Conservation (phyloP, 2,329 filamentous ascomycete genomes). For the Colletotrichum orbiculare region DNA sequence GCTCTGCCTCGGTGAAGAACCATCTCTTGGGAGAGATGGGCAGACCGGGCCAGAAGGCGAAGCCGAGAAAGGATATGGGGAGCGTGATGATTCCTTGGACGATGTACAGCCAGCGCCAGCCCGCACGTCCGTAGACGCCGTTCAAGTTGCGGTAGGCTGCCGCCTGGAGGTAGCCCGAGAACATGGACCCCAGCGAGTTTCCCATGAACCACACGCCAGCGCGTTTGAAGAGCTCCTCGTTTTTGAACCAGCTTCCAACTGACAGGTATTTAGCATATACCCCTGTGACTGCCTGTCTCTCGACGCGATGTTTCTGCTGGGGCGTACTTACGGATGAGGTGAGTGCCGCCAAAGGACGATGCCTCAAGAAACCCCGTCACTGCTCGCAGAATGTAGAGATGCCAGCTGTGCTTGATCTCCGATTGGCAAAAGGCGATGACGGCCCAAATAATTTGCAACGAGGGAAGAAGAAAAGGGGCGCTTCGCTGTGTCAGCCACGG, state of each 20-base stretch:
- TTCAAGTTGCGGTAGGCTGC: slow-evolving; percentile 64
- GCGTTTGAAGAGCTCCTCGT: slow-evolving; percentile 59
- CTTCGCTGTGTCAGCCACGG: slow-evolving; percentile 28
- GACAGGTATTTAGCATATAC: slow-evolving; percentile 40
- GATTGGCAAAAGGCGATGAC: slow-evolving; percentile 43
- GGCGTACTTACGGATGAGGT: slow-evolving; percentile 40
- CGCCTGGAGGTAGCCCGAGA: slow-evolving; percentile 66
- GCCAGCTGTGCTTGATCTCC: slow-evolving; percentile 40
- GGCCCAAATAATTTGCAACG: slow-evolving; percentile 40
- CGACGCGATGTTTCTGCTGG: no score
- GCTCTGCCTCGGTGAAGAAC: slow-evolving; percentile 44
- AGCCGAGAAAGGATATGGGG: slow-evolving; percentile 38
- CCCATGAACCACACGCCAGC: slow-evolving; percentile 60
- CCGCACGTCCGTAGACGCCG: slow-evolving; percentile 54
- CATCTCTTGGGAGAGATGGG: slow-evolving; percentile 44
- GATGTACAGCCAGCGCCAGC: slow-evolving; percentile 54
- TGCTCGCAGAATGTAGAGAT: slow-evolving; percentile 41
- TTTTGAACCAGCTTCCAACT: slow-evolving; percentile 57
- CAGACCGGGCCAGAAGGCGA: slow-evolving; percentile 49
- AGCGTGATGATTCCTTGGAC: slow-evolving; percentile 48
- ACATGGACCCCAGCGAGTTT: slow-evolving; percentile 64
- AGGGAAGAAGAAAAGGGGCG: slow-evolving; percentile 40
- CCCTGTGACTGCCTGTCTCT: no score
- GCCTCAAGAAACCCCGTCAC: slow-evolving; percentile 39
- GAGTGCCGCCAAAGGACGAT: slow-evolving; percentile 43